Evolutionary conservation across 2,329 filamentous ascomycete species (phyloP).

Genomic region (Trichoderma semiorbis): DNA sequence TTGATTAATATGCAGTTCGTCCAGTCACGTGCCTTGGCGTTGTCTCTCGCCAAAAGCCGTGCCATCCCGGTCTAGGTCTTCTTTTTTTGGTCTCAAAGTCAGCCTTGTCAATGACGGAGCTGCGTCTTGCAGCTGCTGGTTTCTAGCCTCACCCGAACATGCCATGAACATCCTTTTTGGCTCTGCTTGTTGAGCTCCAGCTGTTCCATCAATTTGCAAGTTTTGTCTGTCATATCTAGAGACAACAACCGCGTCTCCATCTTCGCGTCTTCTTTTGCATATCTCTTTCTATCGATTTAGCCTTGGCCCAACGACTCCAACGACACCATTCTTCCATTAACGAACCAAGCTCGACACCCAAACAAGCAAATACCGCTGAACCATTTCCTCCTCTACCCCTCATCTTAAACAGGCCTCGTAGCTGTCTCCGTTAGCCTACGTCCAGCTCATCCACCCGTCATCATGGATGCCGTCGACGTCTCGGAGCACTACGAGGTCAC

Average conservation of each 20-base stretch:
- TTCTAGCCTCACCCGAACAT: background rate
- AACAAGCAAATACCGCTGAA: background rate
- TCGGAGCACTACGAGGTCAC: constrained; percentile 59
- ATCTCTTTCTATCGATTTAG: background rate
- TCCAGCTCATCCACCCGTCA: constrained; percentile 23
- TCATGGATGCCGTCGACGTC: constrained; percentile 54
- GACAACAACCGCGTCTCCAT: background rate
- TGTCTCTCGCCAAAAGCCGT: background rate
- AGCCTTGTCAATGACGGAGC: constrained; percentile 16
- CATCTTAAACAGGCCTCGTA: constrained; percentile 31
- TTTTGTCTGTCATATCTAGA: background rate
- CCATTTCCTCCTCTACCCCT: background rate
- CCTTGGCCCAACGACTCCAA: background rate
- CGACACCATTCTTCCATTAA: background rate
- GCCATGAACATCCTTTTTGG: background rate
- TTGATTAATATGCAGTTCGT: background rate
- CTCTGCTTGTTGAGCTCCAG: background rate
- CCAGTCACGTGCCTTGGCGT: constrained; percentile 18
- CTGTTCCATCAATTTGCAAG: background rate
- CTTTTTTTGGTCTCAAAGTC: background rate
- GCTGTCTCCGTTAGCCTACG: constrained; percentile 27
- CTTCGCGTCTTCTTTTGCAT: background rate
- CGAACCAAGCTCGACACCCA: background rate
- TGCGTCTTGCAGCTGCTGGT: background rate
- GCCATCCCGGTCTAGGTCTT: background rate